Percentiles rank a stretch among this genome's conserved stretches.
Conservation (phyloP, 495 filamentous ascomycete species). For the Aspergillus panamensis region DNA sequence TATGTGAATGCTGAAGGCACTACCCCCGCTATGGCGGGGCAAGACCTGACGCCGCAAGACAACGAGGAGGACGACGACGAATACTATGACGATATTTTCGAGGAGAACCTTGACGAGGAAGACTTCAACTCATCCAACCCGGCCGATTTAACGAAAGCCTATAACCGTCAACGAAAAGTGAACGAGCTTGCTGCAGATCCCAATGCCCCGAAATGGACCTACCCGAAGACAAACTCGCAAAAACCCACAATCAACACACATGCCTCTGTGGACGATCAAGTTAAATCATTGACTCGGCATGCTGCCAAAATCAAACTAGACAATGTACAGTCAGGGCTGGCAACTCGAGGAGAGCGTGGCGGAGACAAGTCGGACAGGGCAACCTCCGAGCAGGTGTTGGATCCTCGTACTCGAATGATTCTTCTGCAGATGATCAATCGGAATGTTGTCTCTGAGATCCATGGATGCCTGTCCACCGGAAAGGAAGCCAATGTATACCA, state of each 20-base stretch:
- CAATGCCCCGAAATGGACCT: conserved; percentile 52
- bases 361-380: conserved; percentile 87
- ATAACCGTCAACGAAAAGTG: conserved; percentile 75
- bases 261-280: conserved; percentile 80
- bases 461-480: conserved; percentile 89
- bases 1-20: conserved; percentile 41
- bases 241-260: conserved; percentile 78
- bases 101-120: conserved; percentile 54
- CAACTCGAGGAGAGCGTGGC: conserved; percentile 47
- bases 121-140: conserved; percentile 57
- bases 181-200: conserved; percentile 57
- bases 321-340: conserved; percentile 53
- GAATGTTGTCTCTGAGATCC: conserved; percentile 72
- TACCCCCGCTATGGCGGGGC: conserved; percentile 35
- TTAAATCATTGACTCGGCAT: conserved; percentile 76
- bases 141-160: conserved; percentile 77
- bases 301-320: conserved; percentile 86
- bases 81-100: conserved; percentile 57
- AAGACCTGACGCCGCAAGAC: conserved; percentile 29
- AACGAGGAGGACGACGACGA: conserved; percentile 46
- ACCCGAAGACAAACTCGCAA: conserved; percentile 76
- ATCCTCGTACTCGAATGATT: conserved; percentile 92
- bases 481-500: conserved; percentile 99
- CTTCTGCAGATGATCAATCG: conserved; percentile 92
- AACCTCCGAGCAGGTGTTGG: conserved; percentile 88